Percentiles rank a stretch among this genome's conserved stretches.
Conservation (phyloP, 169 alveolate genomes). For the Babesia ovis region DNA sequence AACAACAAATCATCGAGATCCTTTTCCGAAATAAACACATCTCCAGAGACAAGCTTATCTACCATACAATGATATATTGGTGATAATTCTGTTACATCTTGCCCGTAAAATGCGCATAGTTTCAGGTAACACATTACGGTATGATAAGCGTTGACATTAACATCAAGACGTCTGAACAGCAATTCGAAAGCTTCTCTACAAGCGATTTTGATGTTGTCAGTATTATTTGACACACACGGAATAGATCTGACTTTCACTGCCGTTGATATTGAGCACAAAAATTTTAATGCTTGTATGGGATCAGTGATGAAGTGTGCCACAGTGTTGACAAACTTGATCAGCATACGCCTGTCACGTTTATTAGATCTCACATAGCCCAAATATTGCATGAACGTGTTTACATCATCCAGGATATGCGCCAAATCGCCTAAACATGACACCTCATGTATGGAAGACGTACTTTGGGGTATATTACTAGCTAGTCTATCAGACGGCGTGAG, state of each 20-base stretch:
- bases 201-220: slow-evolving; percentile 30
- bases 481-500: not conserved
- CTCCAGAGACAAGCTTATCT: slow-evolving; percentile 12
- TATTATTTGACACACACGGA: not conserved
- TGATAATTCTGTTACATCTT: slow-evolving; percentile 22
- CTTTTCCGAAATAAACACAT: slow-evolving; percentile 16
- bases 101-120: slow-evolving; percentile 57
- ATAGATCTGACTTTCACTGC: slow-evolving; percentile 5
- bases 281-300: not conserved
- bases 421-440: not conserved
- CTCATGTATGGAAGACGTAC: not conserved
- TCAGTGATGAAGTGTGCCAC: slow-evolving; percentile 6
- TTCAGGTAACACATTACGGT: slow-evolving; percentile 41
- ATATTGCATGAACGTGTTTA: slow-evolving; percentile 10
- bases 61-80: slow-evolving; percentile 39
- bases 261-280: slow-evolving; percentile 10
- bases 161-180: slow-evolving; percentile 36
- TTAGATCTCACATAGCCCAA: slow-evolving; percentile 2
- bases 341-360: slow-evolving; percentile 1
- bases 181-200: slow-evolving; percentile 17
- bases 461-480: not conserved
- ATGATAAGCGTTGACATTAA: slow-evolving; percentile 7
- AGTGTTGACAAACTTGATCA: slow-evolving; percentile 16
- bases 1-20: slow-evolving; percentile 45
- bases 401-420: slow-evolving; percentile 4